Evolutionary conservation across 352 stramenopile genomes (phyloP).

Genomic region (Saprolegnia parasitica): DNA sequence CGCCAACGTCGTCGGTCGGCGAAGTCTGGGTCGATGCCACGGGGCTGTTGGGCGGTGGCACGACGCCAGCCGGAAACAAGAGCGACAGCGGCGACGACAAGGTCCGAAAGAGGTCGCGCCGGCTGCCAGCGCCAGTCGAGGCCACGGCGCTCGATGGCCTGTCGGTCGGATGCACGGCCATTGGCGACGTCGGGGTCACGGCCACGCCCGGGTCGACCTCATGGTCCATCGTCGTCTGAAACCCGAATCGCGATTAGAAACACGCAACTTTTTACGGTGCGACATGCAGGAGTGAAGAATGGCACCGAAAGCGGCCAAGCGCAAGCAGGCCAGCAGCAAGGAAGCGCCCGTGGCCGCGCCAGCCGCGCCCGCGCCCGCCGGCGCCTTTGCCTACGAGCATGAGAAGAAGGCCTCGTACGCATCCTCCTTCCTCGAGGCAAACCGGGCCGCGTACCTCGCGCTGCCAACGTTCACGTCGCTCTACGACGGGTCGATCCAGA

Average conservation of each 20-base stretch:
- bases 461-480: conserved; percentile 30
- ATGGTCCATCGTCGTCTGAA: neutral
- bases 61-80: neutral
- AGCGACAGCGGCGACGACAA: neutral
- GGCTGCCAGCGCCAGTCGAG: neutral
- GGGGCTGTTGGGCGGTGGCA: neutral
- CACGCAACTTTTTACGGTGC: too few relatives aligned
- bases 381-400: conserved; percentile 12
- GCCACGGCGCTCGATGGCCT: too few relatives aligned
- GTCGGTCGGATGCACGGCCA: too few relatives aligned
- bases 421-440: conserved; percentile 12
- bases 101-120: neutral
- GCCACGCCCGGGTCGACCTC: neutral
- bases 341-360: neutral
- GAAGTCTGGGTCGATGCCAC: neutral
- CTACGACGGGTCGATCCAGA: conserved; percentile 61
- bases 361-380: neutral
- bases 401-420: conserved; percentile 6
- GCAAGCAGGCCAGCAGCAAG: conserved; percentile 12
- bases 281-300: neutral
- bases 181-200: neutral
- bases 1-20: too few relatives aligned
- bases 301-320: conserved; percentile 9
- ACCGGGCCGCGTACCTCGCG: conserved; percentile 3
- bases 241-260: neutral